Evolutionary conservation across 805 yeast genomes (phyloP), one percentile per base, ranked within the genome.

Genomic region (Cyberlindnera mississippiensis): DNA sequence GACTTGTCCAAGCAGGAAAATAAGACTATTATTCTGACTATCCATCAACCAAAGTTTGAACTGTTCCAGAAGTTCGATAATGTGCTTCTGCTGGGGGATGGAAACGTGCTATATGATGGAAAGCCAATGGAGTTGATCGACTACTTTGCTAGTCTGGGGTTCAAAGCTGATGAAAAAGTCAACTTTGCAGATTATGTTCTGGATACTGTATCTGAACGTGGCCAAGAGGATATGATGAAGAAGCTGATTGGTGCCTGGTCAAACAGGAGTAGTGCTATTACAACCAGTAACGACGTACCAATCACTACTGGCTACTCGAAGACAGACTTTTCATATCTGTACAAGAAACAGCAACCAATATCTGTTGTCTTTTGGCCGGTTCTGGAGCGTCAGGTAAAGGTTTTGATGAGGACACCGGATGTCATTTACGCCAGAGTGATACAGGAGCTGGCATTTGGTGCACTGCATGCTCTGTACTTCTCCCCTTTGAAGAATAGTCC

Each of bases 11-110:
- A 47, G 2, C 56, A 62, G n/a, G 73, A 71, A 24, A 78, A 81
- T 6, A 77, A 80, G 11, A 85, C 95, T 0, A 72, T 88, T 8
- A 73, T 87, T 18, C 60, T 82, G 40, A 86, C 96, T 0, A 85
- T 88, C 38, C 96, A 87, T 60, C 96, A 87, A 55, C 96, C 96
- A 1, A 75, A 86, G 49, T 74, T 76, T 24, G 84, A 77, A 44
- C 63, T 85, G 50, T 80, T 84, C 54, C 60, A 69, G 14, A 65
- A 65, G 42, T 85, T 88, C 66, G 91, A 88, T 5, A 79, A 58
- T 86, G 90, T 32, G 90, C 91, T 7, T 57, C 78, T 14, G 78
- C 80, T 15, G 8, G 55, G 55, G 10, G 44, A 46, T 31, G 58
- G 58, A 9, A 38, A 49, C n/a, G 43, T 54, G 10, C 79, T 82